phyloP scores from a whole-genome alignment of 2,329 filamentous ascomycete species.

The Chalaropsis ovoidea region DNA sequence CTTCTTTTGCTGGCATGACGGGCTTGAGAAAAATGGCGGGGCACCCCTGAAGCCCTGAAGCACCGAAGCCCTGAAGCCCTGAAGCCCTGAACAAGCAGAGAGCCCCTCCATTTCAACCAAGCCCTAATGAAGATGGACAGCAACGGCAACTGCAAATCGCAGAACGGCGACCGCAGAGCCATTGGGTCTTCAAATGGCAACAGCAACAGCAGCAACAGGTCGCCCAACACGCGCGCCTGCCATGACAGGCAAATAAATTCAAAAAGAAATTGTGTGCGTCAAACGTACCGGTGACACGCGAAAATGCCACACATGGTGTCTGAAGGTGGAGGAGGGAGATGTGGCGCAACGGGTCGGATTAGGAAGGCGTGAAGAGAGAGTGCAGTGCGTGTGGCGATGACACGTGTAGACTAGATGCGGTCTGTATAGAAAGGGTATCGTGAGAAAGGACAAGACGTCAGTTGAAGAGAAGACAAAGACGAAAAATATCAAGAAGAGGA shows the following conservation, averaged over 20 bases:
- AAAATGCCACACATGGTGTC: slow-evolving; percentile 89
- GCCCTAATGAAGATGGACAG: neutral
- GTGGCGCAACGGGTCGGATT: neutral
- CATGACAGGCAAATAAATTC: neutral
- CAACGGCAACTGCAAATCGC: neutral
- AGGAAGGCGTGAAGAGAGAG: neutral
- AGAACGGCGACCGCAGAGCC: neutral
- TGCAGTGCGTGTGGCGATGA: neutral
- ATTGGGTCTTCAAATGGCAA: neutral
- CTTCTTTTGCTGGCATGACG: neutral
- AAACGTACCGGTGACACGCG: slow-evolving; percentile 74
- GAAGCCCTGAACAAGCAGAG: neutral
- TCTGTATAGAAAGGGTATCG: neutral
- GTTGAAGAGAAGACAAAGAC: neutral
- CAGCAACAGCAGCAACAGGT: no score
- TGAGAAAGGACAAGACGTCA: neutral
- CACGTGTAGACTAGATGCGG: neutral
- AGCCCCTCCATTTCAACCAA: neutral
- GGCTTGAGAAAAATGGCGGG: neutral
- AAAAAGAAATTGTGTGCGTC: slow-evolving; percentile 12
- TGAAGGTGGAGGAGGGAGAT: neutral
- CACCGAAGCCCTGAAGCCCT: neutral
- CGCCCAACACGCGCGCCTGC: neutral
- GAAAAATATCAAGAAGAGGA: neutral
- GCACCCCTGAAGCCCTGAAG: neutral